phyloP scores from a whole-genome alignment of 2,329 filamentous ascomycete species.

The Paraconiothyrium brasiliense region DNA sequence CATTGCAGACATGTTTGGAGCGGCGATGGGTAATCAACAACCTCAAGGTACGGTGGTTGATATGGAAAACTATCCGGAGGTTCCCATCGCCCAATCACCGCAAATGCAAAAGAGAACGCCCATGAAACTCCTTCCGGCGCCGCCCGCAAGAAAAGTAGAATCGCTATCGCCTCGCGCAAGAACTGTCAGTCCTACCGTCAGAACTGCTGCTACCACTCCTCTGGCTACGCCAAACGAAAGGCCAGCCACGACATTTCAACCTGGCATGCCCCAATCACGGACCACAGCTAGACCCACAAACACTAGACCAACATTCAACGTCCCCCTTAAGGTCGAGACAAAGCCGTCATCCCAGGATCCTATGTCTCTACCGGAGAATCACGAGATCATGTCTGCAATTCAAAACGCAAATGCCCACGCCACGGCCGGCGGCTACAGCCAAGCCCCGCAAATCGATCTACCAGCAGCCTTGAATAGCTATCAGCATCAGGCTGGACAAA shows the following conservation, averaged over 20 bases:
- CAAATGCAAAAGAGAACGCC: conserved; percentile 51
- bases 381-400: conserved; percentile 63
- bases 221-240: conserved; percentile 31
- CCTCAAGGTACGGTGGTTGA: conserved; percentile 69
- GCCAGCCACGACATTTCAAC: conserved; percentile 35
- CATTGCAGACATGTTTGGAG: conserved; percentile 84
- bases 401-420: conserved; percentile 54
- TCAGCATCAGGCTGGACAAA: conserved; percentile 56
- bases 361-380: conserved; percentile 50
- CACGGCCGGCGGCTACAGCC: conserved; percentile 32
- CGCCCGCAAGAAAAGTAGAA: conserved; percentile 35
- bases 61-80: conserved; percentile 63
- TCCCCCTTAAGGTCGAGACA: conserved; percentile 53
- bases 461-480: conserved; percentile 58
- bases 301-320: conserved; percentile 22
- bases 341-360: conserved; percentile 48
- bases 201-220: conserved; percentile 38
- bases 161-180: conserved; percentile 38
- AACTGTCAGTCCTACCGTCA: conserved; percentile 42
- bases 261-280: conserved; percentile 28
- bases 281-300: conserved; percentile 23
- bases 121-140: conserved; percentile 48
- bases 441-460: conserved; percentile 56
- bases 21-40: conserved; percentile 70
- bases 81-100: conserved; percentile 41